A percentile compares a stretch with the other conserved stretches of the same genome.
phyloP scores from a whole-genome alignment of 1,139 yeast species.

The Geotrichum macrosporum region DNA sequence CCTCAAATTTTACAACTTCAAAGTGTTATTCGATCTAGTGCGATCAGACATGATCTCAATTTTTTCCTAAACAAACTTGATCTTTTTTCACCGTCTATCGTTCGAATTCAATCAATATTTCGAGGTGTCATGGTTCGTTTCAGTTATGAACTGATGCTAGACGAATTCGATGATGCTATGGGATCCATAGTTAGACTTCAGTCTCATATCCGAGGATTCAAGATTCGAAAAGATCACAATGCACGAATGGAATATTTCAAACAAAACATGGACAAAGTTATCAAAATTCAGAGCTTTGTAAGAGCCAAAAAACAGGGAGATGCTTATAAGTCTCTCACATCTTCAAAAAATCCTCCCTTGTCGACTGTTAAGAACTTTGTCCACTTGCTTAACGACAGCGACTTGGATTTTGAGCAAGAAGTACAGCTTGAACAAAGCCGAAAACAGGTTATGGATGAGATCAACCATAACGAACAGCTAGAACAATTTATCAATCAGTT shows the following conservation, averaged over 20 bases:
- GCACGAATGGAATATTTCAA: constrained; percentile 52
- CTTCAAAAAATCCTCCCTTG: constrained; percentile 70
- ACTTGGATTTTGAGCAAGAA: constrained; percentile 71
- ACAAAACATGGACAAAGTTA: constrained; percentile 52
- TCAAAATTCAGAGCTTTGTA: constrained; percentile 69
- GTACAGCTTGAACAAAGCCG: constrained; percentile 62
- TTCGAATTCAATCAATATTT: constrained; percentile 43
- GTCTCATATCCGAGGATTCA: constrained; percentile 47
- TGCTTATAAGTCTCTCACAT: constrained; percentile 69
- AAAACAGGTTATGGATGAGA: constrained; percentile 60
- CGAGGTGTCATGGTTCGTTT: constrained; percentile 49
- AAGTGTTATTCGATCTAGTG: constrained; percentile 32
- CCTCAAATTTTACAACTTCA: constrained; percentile 25
- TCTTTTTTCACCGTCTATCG: constrained; percentile 38
- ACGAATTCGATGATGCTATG: constrained; percentile 50
- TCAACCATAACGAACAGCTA: constrained; percentile 59
- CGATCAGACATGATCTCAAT: constrained; percentile 27
- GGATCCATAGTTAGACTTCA: constrained; percentile 47
- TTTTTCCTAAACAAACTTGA: constrained; percentile 27
- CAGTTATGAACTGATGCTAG: constrained; percentile 46
- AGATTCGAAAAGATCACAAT: constrained; percentile 40
- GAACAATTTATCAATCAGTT: constrained; percentile 74
- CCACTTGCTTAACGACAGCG: constrained; percentile 68
- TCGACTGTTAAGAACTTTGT: constrained; percentile 75
- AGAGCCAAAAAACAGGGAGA: constrained; percentile 63